These are phyloP conservation scores for Lasiosphaeria ovina DNA, from an alignment of 495 filamentous ascomycete genomes.

Conservation along the genomic window DNA sequence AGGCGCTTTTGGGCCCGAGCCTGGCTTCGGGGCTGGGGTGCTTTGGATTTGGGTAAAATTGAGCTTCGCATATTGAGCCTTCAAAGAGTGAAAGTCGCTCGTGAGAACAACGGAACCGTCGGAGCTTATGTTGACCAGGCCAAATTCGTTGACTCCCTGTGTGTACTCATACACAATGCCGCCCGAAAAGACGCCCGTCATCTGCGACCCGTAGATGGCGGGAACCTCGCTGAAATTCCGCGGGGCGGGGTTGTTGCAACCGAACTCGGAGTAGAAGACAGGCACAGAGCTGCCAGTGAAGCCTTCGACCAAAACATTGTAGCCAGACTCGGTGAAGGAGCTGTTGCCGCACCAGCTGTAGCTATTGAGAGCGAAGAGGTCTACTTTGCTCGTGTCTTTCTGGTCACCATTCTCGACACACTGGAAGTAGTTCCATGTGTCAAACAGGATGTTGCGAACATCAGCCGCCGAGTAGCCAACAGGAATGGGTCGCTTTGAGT, in stretches of 20 bases:
- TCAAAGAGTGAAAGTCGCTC: constrained; percentile 72
- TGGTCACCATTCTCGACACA: constrained; percentile 68
- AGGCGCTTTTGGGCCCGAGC: constrained; percentile 51
- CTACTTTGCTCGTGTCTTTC: constrained; percentile 63
- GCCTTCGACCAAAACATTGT: constrained; percentile 65
- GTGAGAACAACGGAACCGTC: constrained; percentile 64
- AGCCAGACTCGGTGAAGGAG: constrained; percentile 66
- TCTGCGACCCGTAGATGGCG: constrained; percentile 74
- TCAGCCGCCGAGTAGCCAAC: constrained; percentile 79
- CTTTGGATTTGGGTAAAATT: constrained; percentile 61
- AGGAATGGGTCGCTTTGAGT: constrained; percentile 40
- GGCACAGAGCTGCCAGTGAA: constrained; percentile 75
- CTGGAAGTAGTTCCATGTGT: constrained; percentile 80
- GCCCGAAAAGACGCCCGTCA: constrained; percentile 77
- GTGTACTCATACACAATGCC: constrained; percentile 88
- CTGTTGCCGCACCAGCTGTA: constrained; percentile 93
- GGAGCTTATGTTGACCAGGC: constrained; percentile 67
- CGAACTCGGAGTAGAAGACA: constrained; percentile 95
- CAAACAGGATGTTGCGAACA: constrained; percentile 72
- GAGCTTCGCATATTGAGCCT: constrained; percentile 69
- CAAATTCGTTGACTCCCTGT: constrained; percentile 70
- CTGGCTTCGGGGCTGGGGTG: constrained; percentile 49
- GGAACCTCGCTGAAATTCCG: constrained; percentile 81
- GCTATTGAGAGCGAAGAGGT: constrained; percentile 92
- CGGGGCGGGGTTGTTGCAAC: constrained; percentile 80